phyloP scores from a whole-genome alignment of 805 yeast species.

The Candida maltosa region DNA sequence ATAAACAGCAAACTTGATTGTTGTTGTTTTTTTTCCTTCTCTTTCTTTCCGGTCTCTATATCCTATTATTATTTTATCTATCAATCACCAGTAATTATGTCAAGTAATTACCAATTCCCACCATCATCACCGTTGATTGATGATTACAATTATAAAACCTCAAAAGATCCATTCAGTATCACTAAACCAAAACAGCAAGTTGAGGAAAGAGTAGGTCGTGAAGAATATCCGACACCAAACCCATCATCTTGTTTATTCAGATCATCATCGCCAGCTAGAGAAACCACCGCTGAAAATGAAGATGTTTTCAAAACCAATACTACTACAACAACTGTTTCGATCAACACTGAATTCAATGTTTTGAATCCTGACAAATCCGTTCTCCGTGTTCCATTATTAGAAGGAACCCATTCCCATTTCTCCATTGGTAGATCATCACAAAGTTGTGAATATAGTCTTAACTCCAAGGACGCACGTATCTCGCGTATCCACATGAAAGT shows the following conservation, averaged over 20 bases:
- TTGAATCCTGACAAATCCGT: conserved; percentile 30
- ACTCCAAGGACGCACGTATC: conserved; percentile 50
- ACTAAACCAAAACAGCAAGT: neutral
- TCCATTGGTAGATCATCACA: conserved; percentile 69
- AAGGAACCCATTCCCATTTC: conserved; percentile 30
- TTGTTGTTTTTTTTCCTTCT: neutral
- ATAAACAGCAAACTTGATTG: too few species aligned
- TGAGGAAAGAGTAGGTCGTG: conserved; percentile 6
- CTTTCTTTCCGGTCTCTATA: too few species aligned
- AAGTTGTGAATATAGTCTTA: conserved; percentile 49
- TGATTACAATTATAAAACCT: conserved; percentile 16
- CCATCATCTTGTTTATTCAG: conserved; percentile 53
- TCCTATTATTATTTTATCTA: too few species aligned
- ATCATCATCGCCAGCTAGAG: conserved; percentile 37
- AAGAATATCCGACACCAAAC: conserved; percentile 61
- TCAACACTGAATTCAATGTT: conserved; percentile 33
- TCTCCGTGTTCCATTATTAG: conserved; percentile 38
- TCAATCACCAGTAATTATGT: conserved; percentile 5
- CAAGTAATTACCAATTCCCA: conserved; percentile 37
- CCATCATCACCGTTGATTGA: conserved; percentile 49
- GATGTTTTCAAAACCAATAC: neutral
- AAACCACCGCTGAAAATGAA: conserved; percentile 2
- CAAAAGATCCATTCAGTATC: conserved; percentile 8
- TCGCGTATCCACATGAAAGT: conserved; percentile 66
- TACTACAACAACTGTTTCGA: conserved; percentile 11